These are phyloP conservation scores for Globisporangium abappressorium DNA, from an alignment of 352 stramenopile species.

Conservation along the genomic window DNA sequence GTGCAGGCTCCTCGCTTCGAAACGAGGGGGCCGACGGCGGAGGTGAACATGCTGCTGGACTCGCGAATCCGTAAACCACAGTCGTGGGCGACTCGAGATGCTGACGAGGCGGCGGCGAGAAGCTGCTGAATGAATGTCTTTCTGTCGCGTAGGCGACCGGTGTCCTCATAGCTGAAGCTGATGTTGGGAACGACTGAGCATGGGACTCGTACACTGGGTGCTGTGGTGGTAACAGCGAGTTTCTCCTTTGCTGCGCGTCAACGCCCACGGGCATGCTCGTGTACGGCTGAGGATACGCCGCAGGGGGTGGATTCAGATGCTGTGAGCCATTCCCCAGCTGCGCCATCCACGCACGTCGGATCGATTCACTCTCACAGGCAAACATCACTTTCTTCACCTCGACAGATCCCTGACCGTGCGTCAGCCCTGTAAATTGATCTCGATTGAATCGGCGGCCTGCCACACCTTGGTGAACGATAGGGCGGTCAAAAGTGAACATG, in stretches of 20 bases:
- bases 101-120: slow-evolving; percentile 6
- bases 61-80: slow-evolving; percentile 7
- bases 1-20: background rate
- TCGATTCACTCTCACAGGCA: slow-evolving; percentile 32
- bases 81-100: slow-evolving; percentile 16
- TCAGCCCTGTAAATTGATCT: slow-evolving; percentile 21
- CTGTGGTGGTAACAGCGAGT: slow-evolving; percentile 1
- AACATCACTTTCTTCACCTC: slow-evolving; percentile 37
- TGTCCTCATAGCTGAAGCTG: background rate
- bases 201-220: background rate
- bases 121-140: slow-evolving; percentile 1
- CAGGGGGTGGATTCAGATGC: background rate
- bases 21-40: slow-evolving; percentile 16
- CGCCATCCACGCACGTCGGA: slow-evolving; percentile 29
- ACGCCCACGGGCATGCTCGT: background rate
- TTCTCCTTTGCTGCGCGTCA: slow-evolving; percentile 4
- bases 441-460: slow-evolving; percentile 36
- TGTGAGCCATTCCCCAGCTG: slow-evolving; percentile 20
- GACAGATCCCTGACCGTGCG: slow-evolving; percentile 36
- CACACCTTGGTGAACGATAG: slow-evolving; percentile 34
- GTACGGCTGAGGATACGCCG: background rate
- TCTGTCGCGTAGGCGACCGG: background rate
- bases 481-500: slow-evolving; percentile 36
- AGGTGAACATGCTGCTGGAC: background rate
- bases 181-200: background rate